Percentiles rank a stretch among this genome's conserved stretches.
These are phyloP conservation scores for Rubroboletus satanas DNA, from an alignment of 768 basidiomycete genomes.

Conservation along the genomic window DNA sequence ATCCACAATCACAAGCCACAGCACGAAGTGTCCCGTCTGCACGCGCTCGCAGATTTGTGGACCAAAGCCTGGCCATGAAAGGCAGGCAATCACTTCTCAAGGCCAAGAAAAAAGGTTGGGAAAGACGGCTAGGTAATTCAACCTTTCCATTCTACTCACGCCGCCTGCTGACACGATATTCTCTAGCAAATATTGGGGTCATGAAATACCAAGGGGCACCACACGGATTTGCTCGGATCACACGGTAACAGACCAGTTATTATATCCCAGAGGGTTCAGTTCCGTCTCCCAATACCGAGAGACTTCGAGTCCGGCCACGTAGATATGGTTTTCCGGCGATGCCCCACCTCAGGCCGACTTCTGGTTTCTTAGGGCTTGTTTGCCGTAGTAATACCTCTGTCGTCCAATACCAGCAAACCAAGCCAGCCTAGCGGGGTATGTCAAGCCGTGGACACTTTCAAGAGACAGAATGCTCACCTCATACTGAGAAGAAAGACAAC, in stretches of 20 bases:
- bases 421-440: slow-evolving; percentile 36
- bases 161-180: background rate
- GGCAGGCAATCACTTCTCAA: slow-evolving; percentile 29
- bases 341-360: slow-evolving; percentile 11
- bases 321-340: background rate
- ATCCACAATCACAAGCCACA: slow-evolving; percentile 32
- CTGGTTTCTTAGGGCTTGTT: slow-evolving; percentile 5
- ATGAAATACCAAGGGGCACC: slow-evolving; percentile 53
- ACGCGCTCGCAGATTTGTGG: slow-evolving; percentile 49
- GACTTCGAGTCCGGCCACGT: background rate
- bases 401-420: slow-evolving; percentile 56
- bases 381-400: slow-evolving; percentile 40
- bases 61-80: slow-evolving; percentile 48
- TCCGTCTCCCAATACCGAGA: background rate
- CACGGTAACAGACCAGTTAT: background rate
- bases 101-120: slow-evolving; percentile 48
- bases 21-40: slow-evolving; percentile 46
- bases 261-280: background rate
- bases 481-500: slow-evolving; percentile 51
- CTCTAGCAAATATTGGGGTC: slow-evolving; percentile 52
- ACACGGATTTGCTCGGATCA: slow-evolving; percentile 38
- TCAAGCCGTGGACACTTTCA: slow-evolving; percentile 3
- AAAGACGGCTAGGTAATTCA: slow-evolving; percentile 54
- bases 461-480: slow-evolving; percentile 39
- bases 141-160: background rate